Percentiles rank a stretch among this genome's conserved stretches.
Conservation (phyloP, 2,329 filamentous ascomycete genomes). For the Neofusicoccum umdonicola region DNA sequence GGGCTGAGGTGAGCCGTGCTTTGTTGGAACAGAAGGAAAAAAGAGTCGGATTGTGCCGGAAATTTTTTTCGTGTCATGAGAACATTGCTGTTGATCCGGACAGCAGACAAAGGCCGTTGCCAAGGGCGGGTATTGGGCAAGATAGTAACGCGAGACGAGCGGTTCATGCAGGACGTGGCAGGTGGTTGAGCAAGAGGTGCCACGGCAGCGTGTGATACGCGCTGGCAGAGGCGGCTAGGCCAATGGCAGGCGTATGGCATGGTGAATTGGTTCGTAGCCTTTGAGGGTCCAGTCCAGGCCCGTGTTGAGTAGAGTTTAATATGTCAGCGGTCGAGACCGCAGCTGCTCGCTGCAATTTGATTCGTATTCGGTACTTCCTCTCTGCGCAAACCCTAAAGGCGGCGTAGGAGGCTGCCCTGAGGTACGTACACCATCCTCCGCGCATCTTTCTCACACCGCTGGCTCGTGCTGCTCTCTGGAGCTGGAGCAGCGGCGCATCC, state of each 20-base stretch:
- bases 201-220: conserved; percentile 5
- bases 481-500: neutral
- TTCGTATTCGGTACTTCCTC: neutral
- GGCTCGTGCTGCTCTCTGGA: neutral
- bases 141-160: neutral
- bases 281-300: neutral
- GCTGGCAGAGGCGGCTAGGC: neutral
- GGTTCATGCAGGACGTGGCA: neutral
- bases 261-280: neutral
- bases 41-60: neutral
- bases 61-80: neutral
- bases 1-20: conserved; percentile 7
- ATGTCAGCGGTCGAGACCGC: conserved; percentile 1
- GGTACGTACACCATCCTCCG: neutral
- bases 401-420: neutral
- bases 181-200: conserved; percentile 3
- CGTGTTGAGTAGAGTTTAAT: neutral
- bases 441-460: neutral
- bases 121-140: neutral
- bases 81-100: neutral
- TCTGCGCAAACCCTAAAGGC: neutral
- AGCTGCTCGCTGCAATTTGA: neutral
- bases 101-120: neutral
- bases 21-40: neutral
- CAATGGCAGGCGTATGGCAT: neutral